Evolutionary conservation across 2,329 filamentous ascomycete genomes (phyloP).

Genomic region (Aspergillus brunneoviolaceus): DNA sequence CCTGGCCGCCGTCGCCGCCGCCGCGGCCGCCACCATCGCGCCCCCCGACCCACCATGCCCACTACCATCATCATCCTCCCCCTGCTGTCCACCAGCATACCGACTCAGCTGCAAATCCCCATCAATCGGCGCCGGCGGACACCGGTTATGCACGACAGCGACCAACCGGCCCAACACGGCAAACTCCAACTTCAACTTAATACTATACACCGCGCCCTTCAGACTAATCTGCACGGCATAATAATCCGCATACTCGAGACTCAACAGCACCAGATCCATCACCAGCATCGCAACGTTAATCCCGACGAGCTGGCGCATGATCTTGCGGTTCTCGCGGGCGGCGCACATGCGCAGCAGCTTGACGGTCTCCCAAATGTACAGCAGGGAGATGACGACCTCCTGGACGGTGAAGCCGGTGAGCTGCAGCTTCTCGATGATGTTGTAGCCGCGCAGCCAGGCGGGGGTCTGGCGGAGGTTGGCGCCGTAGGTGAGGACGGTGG

Average conservation of each 20-base stretch:
- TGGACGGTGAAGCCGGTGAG: slow-evolving; percentile 48
- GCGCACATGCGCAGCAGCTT: slow-evolving; percentile 43
- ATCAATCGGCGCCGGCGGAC: slow-evolving; percentile 14
- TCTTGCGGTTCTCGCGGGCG: slow-evolving; percentile 29
- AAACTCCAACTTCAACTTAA: slow-evolving; percentile 55
- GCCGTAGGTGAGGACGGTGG: slow-evolving; percentile 56
- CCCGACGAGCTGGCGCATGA: slow-evolving; percentile 48
- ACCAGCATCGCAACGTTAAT: slow-evolving; percentile 49
- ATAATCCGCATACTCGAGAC: slow-evolving; percentile 42
- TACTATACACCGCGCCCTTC: slow-evolving; percentile 41
- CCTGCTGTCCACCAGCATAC: neutral
- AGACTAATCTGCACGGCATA: slow-evolving; percentile 43
- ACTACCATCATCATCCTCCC: neutral
- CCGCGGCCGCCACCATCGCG: neutral
- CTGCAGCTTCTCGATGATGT: slow-evolving; percentile 48
- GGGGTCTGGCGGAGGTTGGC: slow-evolving; percentile 26
- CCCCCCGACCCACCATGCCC: neutral
- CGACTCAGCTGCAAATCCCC: neutral
- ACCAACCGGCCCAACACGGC: slow-evolving; percentile 53
- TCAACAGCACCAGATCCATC: slow-evolving; percentile 47
- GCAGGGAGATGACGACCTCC: slow-evolving; percentile 46
- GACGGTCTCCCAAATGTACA: slow-evolving; percentile 57
- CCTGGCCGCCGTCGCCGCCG: neutral
- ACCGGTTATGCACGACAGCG: slow-evolving; percentile 34
- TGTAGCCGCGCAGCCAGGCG: slow-evolving; percentile 42